These are phyloP conservation scores for Volvox carteri DNA, from an alignment of 163 green algal species.

Conservation along the genomic window DNA sequence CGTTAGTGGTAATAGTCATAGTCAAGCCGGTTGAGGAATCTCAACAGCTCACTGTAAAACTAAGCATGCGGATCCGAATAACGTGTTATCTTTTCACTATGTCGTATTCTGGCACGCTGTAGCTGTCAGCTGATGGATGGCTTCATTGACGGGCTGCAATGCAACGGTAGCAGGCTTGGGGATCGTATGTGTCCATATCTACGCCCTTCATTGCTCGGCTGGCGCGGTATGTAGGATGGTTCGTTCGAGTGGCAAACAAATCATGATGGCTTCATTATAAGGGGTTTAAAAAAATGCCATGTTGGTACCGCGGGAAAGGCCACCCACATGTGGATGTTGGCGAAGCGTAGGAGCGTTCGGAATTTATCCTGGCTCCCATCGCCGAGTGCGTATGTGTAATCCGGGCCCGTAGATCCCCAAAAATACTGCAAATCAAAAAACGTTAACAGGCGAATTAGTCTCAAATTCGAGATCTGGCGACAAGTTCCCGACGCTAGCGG, in stretches of 20 bases:
- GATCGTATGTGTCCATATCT: background rate
- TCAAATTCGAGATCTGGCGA: too few relatives aligned
- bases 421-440: background rate
- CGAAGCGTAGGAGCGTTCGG: constrained; percentile 40
- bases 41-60: too few relatives aligned
- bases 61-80: too few relatives aligned
- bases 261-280: background rate
- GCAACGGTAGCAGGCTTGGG: too few relatives aligned
- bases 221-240: background rate
- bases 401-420: background rate
- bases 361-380: constrained; percentile 26
- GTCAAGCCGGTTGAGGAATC: too few relatives aligned
- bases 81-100: too few relatives aligned
- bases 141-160: too few relatives aligned
- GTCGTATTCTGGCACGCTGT: too few relatives aligned
- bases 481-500: too few relatives aligned
- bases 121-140: too few relatives aligned
- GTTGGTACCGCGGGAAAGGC: background rate
- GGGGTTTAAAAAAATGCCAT: background rate
- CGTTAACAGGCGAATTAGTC: too few relatives aligned
- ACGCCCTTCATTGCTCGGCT: background rate
- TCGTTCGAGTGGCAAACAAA: background rate
- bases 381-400: background rate
- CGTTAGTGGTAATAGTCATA: too few relatives aligned
- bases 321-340: background rate